Evolutionary conservation across 192 early-diverging fungal genomes (phyloP).

Genomic region (Phycomyces nitens): DNA sequence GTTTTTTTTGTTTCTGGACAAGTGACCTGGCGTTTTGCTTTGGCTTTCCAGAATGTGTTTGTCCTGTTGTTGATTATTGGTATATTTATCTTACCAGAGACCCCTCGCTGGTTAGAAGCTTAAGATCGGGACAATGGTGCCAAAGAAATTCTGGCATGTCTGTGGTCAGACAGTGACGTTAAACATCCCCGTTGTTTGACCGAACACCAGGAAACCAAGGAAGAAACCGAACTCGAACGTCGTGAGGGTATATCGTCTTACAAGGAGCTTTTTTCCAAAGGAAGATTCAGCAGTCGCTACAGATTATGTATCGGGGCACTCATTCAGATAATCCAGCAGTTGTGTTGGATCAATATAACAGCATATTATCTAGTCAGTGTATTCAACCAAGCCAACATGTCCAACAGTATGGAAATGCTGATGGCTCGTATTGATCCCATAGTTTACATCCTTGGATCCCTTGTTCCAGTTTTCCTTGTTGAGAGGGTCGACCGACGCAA

Average conservation of each 20-base stretch:
- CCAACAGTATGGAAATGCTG: constrained; percentile 36
- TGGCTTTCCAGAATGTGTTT: constrained; percentile 71
- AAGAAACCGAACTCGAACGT: constrained; percentile 18
- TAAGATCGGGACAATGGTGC: constrained; percentile 23
- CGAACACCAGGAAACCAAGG: constrained; percentile 24
- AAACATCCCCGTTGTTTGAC: constrained; percentile 15
- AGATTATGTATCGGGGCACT: constrained; percentile 22
- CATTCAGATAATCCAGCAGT: constrained; percentile 21
- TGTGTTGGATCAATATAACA: not conserved
- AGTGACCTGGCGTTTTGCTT: constrained; percentile 66
- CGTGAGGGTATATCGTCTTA: constrained; percentile 22
- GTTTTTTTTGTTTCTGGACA: constrained; percentile 20
- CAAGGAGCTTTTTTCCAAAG: constrained; percentile 22
- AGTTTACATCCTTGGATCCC: constrained; percentile 65
- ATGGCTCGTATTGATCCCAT: constrained; percentile 60
- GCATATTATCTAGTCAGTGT: constrained; percentile 26
- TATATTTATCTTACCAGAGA: constrained; percentile 69
- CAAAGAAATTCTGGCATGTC: constrained; percentile 17
- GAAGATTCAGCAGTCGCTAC: constrained; percentile 24
- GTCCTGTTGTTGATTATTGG: constrained; percentile 53
- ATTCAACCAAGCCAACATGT: constrained; percentile 50
- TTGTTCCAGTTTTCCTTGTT: constrained; percentile 66
- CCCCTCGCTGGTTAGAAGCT: constrained; percentile 65
- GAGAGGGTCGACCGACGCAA: constrained; percentile 66
- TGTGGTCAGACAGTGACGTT: constrained; percentile 21